Conservation (phyloP, 139 green algal genomes). For the Pseudopediastrum boryanum region DNA sequence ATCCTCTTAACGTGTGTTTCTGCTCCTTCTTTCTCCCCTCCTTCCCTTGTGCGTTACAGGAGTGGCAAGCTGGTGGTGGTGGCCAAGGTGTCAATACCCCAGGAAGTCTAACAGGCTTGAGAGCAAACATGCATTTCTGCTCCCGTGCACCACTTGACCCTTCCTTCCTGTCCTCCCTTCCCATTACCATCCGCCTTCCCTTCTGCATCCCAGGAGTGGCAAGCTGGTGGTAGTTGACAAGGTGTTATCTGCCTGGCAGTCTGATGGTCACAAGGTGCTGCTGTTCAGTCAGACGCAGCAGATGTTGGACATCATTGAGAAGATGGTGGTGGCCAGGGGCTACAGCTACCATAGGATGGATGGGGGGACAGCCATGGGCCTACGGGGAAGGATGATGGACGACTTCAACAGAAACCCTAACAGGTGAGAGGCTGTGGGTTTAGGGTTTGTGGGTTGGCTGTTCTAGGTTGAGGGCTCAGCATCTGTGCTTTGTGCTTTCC, state of each 20-base stretch:
- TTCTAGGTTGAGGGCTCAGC: too few species aligned
- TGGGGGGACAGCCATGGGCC: conserved; percentile 78
- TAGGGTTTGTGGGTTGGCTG: too few species aligned
- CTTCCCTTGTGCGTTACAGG: neutral
- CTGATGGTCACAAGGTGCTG: conserved; percentile 82
- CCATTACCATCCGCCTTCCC: neutral
- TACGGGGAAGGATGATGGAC: conserved; percentile 80
- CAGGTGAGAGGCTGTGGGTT: too few species aligned
- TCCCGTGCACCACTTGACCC: too few species aligned
- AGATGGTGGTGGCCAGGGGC: conserved; percentile 37
- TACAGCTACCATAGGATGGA: conserved; percentile 95
- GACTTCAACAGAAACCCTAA: conserved; percentile 84
- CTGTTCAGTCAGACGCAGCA: conserved; percentile 94
- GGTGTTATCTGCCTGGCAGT: conserved; percentile 83
- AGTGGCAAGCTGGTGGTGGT: too few species aligned
- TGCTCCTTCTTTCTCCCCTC: too few species aligned
- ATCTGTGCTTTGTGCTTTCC: too few species aligned
- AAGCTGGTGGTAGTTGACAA: conserved; percentile 83
- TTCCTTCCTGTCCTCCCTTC: too few species aligned
- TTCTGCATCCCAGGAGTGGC: conserved; percentile 53
- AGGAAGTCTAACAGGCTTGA: too few species aligned
- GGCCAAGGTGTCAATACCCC: too few species aligned
- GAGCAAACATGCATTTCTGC: too few species aligned
- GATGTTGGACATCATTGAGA: conserved; percentile 99
- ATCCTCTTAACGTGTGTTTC: too few species aligned